phyloP scores from a whole-genome alignment of 2,329 filamentous ascomycete genomes.

The Grosmannia huntii region DNA sequence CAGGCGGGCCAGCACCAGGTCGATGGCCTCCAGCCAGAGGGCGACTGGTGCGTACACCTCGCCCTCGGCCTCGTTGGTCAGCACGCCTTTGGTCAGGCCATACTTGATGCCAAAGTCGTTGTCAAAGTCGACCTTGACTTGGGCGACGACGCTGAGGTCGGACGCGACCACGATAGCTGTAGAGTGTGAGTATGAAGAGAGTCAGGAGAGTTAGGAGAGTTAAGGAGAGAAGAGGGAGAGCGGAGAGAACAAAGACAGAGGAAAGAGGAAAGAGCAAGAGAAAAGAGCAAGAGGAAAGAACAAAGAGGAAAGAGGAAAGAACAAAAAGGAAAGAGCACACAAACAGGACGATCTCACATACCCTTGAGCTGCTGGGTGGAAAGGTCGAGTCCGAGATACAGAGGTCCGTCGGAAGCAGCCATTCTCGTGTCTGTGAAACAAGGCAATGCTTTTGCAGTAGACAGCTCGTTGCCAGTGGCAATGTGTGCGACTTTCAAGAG shows the following conservation, averaged over 20 bases:
- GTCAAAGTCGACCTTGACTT: slow-evolving; percentile 94
- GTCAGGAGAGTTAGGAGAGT: background rate
- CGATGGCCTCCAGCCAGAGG: slow-evolving; percentile 87
- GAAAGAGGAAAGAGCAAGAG: background rate
- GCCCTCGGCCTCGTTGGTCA: slow-evolving; percentile 65
- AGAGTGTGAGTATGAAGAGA: background rate
- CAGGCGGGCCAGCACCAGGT: slow-evolving; percentile 68
- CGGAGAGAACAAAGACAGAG: background rate
- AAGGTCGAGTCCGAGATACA: slow-evolving; percentile 89
- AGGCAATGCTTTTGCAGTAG: background rate
- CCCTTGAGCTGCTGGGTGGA: slow-evolving; percentile 96
- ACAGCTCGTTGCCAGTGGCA: background rate
- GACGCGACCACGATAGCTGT: slow-evolving; percentile 73
- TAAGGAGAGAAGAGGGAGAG: background rate
- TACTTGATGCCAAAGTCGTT: slow-evolving; percentile 63
- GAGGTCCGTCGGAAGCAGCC: slow-evolving; percentile 28
- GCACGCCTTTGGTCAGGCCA: slow-evolving; percentile 76
- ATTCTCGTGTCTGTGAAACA: background rate
- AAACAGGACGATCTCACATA: slow-evolving; percentile 18
- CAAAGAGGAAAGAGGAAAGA: background rate
- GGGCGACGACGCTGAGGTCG: slow-evolving; percentile 63
- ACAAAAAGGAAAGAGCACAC: background rate
- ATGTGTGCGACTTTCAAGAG: background rate
- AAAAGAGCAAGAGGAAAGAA: background rate
- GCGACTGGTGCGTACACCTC: slow-evolving; percentile 90